Evolutionary conservation across 495 filamentous ascomycete species (phyloP).

Genomic region (Penicillium verhagenii): DNA sequence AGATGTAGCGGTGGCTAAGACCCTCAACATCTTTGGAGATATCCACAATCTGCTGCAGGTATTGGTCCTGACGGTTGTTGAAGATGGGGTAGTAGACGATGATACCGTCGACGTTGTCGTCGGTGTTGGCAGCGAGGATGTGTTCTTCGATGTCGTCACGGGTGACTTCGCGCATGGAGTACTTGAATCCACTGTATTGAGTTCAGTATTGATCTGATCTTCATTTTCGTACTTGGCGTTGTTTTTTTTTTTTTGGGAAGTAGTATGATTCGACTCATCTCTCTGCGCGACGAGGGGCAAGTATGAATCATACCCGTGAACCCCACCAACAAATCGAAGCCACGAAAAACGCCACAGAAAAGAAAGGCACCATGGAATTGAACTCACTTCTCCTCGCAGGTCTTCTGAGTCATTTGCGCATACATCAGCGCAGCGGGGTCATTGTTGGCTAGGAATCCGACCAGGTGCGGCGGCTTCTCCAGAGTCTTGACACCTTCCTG

Average conservation of each 20-base stretch:
- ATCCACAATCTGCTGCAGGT: constrained; percentile 92
- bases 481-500: constrained; percentile 66
- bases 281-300: constrained; percentile 16
- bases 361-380: constrained; percentile 9
- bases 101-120: constrained; percentile 79
- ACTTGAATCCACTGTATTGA: constrained; percentile 73
- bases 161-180: constrained; percentile 75
- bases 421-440: constrained; percentile 92
- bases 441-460: constrained; percentile 87
- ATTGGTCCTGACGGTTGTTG: constrained; percentile 80
- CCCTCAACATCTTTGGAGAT: constrained; percentile 94
- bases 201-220: background rate
- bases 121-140: constrained; percentile 77
- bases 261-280: background rate
- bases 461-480: constrained; percentile 68
- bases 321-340: constrained; percentile 22
- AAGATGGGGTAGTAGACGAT: constrained; percentile 99
- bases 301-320: constrained; percentile 25
- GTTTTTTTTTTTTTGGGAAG: constrained; percentile 1
- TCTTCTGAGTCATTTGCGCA: constrained; percentile 96
- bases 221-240: background rate
- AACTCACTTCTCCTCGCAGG: constrained; percentile 86
- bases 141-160: constrained; percentile 87
- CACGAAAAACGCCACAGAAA: constrained; percentile 11
- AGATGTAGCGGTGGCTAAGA: constrained; percentile 87